These are phyloP conservation scores for Strobilomyces confusus DNA, from an alignment of 768 basidiomycete species.

Conservation along the genomic window DNA sequence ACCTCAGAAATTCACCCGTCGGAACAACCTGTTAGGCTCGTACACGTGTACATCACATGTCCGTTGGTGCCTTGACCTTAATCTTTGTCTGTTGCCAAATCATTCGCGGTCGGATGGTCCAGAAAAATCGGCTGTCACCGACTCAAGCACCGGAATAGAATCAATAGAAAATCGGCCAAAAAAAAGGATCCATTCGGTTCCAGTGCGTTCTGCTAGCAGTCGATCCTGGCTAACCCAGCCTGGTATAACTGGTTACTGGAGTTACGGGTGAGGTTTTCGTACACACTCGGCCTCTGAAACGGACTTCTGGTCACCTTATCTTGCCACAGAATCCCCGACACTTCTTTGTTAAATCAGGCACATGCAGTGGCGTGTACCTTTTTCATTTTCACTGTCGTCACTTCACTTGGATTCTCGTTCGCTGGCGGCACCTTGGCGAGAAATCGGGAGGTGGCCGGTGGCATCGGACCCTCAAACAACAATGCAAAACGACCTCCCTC, in stretches of 20 bases:
- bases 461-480: not conserved
- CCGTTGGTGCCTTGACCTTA: not conserved
- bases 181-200: not conserved
- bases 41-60: not conserved
- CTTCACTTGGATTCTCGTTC: not conserved
- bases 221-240: not conserved
- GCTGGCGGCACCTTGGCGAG: not conserved
- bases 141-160: not conserved
- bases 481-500: not conserved
- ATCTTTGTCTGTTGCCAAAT: not conserved
- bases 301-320: not conserved
- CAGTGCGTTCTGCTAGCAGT: not conserved
- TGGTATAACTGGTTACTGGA: not conserved
- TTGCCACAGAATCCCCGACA: not conserved
- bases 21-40: not conserved
- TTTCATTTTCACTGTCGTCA: not conserved
- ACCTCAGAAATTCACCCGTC: not conserved
- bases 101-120: not conserved
- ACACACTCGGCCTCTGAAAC: not conserved
- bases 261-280: not conserved
- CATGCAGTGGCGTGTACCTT: no score
- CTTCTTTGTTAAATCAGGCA: no score
- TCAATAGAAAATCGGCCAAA: not conserved
- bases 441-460: not conserved
- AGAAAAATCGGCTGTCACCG: not conserved